phyloP scores from a whole-genome alignment of 2,329 filamentous ascomycete species.

The Dactylellina parvicollis region DNA sequence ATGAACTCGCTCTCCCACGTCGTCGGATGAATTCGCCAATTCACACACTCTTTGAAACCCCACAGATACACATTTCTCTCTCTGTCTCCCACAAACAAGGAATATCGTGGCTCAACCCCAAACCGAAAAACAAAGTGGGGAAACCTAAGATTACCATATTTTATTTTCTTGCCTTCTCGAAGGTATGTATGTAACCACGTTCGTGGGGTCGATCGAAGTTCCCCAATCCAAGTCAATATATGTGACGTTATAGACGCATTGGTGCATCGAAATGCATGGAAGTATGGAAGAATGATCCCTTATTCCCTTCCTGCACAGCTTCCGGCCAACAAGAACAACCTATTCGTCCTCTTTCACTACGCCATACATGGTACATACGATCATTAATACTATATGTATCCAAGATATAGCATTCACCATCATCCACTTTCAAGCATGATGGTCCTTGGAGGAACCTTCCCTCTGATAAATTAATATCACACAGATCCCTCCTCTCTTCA shows the following conservation, averaged over 20 bases:
- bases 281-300: neutral
- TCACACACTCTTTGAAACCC: neutral
- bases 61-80: neutral
- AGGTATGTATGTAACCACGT: neutral
- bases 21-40: slow-evolving; percentile 6
- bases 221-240: neutral
- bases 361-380: too few species aligned
- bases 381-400: too few species aligned
- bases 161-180: neutral
- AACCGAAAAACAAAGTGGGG: slow-evolving; percentile 3
- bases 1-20: neutral
- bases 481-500: too few species aligned
- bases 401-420: too few species aligned
- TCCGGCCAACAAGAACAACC: too few species aligned
- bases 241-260: neutral
- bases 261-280: neutral
- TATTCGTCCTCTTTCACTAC: too few species aligned
- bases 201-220: neutral
- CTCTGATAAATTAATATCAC: too few species aligned
- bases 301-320: too few species aligned
- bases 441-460: too few species aligned
- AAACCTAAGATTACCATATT: neutral
- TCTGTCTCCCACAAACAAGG: neutral
- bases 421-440: too few species aligned
- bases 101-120: neutral